phyloP scores from a whole-genome alignment of 805 yeast genomes.

The Yamadazyma phyllophila region DNA sequence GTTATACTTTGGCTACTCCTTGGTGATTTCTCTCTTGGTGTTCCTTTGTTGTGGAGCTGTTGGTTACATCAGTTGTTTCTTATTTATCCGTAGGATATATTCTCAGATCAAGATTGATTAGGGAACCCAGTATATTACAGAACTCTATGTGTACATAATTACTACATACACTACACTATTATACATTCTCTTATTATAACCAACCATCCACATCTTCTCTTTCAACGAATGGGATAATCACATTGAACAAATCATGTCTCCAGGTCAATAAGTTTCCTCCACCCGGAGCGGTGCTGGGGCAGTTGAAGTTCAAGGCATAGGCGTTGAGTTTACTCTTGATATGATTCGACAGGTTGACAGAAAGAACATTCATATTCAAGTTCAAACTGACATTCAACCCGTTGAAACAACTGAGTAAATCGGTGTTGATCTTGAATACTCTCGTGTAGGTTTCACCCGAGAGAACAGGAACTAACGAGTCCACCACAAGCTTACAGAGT shows the following conservation, averaged over 20 bases:
- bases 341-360: conserved; percentile 16
- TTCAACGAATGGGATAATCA: conserved; percentile 26
- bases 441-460: conserved; percentile 28
- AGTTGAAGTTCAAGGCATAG: conserved; percentile 27
- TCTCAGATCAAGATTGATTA: conserved; percentile 81
- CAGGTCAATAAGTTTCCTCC: conserved; percentile 11
- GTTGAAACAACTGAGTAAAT: conserved; percentile 33
- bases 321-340: conserved; percentile 23
- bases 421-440: conserved; percentile 34
- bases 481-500: conserved; percentile 34
- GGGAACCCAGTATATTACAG: neutral
- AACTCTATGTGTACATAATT: neutral
- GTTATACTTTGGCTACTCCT: conserved; percentile 79
- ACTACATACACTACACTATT: conserved; percentile 1
- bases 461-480: conserved; percentile 15
- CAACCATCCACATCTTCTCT: conserved; percentile 38
- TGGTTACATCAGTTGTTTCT: conserved; percentile 74
- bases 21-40: conserved; percentile 63
- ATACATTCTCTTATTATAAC: conserved; percentile 13
- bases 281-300: neutral
- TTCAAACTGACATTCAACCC: conserved; percentile 18
- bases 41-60: conserved; percentile 86
- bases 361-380: conserved; percentile 18
- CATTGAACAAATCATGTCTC: conserved; percentile 19
- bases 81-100: conserved; percentile 77